A percentile compares a stretch with the other conserved stretches of the same genome.
Conservation (phyloP, 345 rosid genomes). For the Heritiera fomes region DNA sequence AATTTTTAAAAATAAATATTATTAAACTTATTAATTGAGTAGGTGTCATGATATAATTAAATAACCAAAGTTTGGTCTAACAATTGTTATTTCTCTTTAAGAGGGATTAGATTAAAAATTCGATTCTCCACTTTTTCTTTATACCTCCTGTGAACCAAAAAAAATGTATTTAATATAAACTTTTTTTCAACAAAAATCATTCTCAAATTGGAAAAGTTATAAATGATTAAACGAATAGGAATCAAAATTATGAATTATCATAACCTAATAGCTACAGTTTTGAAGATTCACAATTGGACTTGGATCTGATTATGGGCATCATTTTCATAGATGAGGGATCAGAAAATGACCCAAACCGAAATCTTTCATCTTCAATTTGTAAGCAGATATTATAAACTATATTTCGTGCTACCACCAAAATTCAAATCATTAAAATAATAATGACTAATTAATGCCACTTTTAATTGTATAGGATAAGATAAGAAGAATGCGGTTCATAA, state of each 20-base stretch:
- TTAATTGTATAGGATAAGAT: not conserved
- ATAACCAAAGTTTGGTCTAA: no score
- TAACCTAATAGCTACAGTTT: not conserved
- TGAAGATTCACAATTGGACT: not conserved
- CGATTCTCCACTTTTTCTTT: no score
- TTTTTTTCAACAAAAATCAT: not conserved
- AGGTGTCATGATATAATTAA: no score
- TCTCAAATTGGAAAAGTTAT: not conserved
- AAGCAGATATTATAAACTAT: not conserved
- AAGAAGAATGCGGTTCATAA: not conserved
- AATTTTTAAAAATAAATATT: no score
- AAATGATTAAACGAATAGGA: no score
- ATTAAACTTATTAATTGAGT: no score
- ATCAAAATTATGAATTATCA: not conserved
- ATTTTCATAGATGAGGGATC: not conserved
- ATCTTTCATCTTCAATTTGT: not conserved
- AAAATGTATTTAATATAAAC: no score
- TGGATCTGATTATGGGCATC: not conserved
- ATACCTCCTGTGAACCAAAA: no score
- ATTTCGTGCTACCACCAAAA: not conserved
- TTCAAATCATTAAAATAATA: not conserved
- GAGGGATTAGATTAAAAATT: no score
- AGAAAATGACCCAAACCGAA: slow-evolving; percentile 14
- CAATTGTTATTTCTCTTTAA: no score
- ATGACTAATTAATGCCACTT: not conserved